These are phyloP conservation scores for Fusarium devonianum DNA, from an alignment of 2,329 filamentous ascomycete species.

Conservation along the genomic window DNA sequence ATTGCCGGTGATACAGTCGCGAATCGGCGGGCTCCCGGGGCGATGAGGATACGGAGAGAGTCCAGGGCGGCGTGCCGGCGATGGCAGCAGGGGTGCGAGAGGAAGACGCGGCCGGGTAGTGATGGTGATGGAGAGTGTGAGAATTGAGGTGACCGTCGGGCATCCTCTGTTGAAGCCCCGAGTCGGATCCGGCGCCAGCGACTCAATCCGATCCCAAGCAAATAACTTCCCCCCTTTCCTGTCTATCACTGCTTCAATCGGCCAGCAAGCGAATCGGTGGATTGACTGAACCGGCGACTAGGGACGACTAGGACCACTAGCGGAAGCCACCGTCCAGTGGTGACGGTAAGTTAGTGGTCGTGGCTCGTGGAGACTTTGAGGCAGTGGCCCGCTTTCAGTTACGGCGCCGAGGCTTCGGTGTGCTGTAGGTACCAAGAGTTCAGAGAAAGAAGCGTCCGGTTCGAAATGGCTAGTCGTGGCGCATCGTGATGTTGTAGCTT, in stretches of 20 bases:
- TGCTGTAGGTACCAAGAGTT: slow-evolving; percentile 6
- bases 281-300: slow-evolving; percentile 30
- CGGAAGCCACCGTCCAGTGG: slow-evolving; percentile 25
- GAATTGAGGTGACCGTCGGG: slow-evolving; percentile 36
- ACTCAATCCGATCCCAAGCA: slow-evolving; percentile 34
- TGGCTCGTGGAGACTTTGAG: slow-evolving; percentile 26
- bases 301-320: slow-evolving; percentile 38
- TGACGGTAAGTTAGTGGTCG: slow-evolving; percentile 19
- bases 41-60: slow-evolving; percentile 21
- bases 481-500: slow-evolving; percentile 14
- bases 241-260: slow-evolving; percentile 31
- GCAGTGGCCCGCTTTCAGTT: slow-evolving; percentile 31
- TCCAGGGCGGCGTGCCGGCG: slow-evolving; percentile 35
- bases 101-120: slow-evolving; percentile 32
- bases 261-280: slow-evolving; percentile 26
- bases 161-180: slow-evolving; percentile 38
- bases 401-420: slow-evolving; percentile 12
- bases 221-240: slow-evolving; percentile 41
- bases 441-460: slow-evolving; percentile 1
- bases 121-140: slow-evolving; percentile 15
- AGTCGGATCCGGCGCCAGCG: slow-evolving; percentile 34
- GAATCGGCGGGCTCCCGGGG: slow-evolving; percentile 31
- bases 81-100: slow-evolving; percentile 33
- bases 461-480: slow-evolving; percentile 2
- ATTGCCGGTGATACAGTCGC: slow-evolving; percentile 21